These are phyloP conservation scores for Prunus campanulata DNA, from an alignment of 306 rosid genomes.

Conservation along the genomic window DNA sequence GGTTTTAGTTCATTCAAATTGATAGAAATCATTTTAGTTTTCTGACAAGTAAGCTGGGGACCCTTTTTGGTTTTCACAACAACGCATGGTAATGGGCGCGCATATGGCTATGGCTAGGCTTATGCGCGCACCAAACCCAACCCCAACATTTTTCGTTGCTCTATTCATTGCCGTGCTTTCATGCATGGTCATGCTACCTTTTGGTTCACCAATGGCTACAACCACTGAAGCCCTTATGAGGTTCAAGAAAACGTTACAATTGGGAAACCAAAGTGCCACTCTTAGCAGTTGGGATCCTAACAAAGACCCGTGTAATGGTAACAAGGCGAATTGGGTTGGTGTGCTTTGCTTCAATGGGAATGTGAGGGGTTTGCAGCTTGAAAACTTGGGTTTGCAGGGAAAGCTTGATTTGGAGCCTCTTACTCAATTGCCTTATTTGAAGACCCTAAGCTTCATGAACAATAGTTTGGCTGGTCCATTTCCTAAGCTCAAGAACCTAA, in stretches of 20 bases:
- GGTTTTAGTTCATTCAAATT: neutral
- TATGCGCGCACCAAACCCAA: constrained; percentile 72
- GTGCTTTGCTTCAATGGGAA: constrained; percentile 44
- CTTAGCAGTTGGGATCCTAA: constrained; percentile 58
- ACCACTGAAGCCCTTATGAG: constrained; percentile 49
- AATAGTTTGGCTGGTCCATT: constrained; percentile 68
- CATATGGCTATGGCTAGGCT: constrained; percentile 54
- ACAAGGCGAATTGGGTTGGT: constrained; percentile 58
- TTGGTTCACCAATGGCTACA: constrained; percentile 12
- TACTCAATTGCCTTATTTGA: constrained; percentile 30
- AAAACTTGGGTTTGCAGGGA: constrained; percentile 65
- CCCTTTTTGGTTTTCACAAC: neutral
- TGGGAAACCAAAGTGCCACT: constrained; percentile 17
- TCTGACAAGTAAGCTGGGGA: neutral
- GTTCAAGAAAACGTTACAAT: constrained; percentile 43
- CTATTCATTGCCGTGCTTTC: constrained; percentile 23
- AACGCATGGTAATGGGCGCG: constrained; percentile 66
- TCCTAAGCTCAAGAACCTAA: constrained; percentile 45
- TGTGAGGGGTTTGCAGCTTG: constrained; percentile 68
- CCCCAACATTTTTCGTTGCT: neutral
- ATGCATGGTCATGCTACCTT: constrained; percentile 2
- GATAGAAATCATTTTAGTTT: neutral
- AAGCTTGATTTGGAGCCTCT: constrained; percentile 42
- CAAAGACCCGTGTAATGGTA: constrained; percentile 47
- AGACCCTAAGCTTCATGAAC: constrained; percentile 69